Conservation (phyloP, 495 filamentous ascomycete genomes). For the Neurospora hispaniola region DNA sequence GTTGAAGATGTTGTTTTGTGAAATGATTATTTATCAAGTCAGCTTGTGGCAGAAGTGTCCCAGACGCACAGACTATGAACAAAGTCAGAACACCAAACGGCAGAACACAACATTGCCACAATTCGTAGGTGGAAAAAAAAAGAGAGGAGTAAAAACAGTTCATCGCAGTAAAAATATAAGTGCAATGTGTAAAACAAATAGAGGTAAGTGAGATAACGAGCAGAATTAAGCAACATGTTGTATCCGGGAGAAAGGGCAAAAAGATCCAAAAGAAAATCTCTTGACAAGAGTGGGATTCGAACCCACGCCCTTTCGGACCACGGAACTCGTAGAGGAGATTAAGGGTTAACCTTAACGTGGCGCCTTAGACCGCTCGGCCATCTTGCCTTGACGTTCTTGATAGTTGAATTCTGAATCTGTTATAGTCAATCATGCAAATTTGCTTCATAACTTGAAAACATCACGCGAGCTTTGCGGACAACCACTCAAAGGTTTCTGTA, state of each 20-base stretch:
- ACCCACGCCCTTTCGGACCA: conserved; percentile 27
- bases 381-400: not conserved
- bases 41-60: too few species aligned
- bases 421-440: not conserved
- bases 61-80: not conserved
- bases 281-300: conserved; percentile 27
- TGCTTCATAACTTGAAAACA: not conserved
- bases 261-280: not conserved
- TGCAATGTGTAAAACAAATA: not conserved
- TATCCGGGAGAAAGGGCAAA: fast-evolving
- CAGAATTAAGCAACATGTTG: not conserved
- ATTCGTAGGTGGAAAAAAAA: fast-evolving
- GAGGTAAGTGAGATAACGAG: not conserved
- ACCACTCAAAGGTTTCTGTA: not conserved
- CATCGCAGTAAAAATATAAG: not conserved
- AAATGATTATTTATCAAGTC: too few species aligned
- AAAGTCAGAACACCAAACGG: not conserved
- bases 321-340: not conserved
- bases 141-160: not conserved
- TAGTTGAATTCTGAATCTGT: fast-evolving
- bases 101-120: not conserved
- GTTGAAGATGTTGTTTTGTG: conserved; percentile 14
- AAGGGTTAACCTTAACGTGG: not conserved
- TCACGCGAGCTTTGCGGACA: not conserved
- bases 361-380: too few species aligned